Conservation (phyloP, 2,329 filamentous ascomycete genomes). For the Fusarium mangiferae region DNA sequence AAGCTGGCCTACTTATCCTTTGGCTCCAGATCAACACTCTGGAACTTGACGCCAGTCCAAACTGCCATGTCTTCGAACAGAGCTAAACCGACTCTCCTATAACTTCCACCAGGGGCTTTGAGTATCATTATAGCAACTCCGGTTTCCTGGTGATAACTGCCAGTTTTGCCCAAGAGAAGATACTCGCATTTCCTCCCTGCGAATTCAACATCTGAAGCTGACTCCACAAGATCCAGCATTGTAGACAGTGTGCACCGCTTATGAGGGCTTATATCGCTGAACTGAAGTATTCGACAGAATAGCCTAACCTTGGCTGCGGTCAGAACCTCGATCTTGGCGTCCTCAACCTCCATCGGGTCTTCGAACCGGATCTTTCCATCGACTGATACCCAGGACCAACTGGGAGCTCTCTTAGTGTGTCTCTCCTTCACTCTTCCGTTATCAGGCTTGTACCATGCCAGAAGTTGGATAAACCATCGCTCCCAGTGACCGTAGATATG, state of each 20-base stretch:
- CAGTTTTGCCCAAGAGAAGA: background rate
- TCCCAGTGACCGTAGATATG: slow-evolving; percentile 3
- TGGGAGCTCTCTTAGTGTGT: background rate
- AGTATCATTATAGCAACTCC: background rate
- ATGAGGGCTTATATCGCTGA: accelerated
- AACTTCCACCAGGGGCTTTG: accelerated
- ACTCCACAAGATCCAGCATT: background rate
- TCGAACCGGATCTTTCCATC: background rate
- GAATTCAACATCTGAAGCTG: accelerated
- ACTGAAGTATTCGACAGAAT: background rate
- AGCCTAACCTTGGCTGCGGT: background rate
- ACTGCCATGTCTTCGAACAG: accelerated
- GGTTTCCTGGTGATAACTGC: accelerated
- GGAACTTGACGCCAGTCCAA: accelerated
- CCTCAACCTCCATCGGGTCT: accelerated
- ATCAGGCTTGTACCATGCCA: background rate
- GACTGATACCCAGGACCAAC: background rate
- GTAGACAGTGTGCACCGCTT: background rate
- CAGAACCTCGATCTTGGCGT: accelerated
- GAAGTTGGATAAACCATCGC: background rate
- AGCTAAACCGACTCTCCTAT: background rate
- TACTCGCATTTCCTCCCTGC: accelerated
- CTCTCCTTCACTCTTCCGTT: accelerated
- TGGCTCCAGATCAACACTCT: background rate
- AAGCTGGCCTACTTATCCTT: background rate